These are phyloP conservation scores for Vitis riparia DNA, from an alignment of 164 flowering plant species.

Conservation along the genomic window DNA sequence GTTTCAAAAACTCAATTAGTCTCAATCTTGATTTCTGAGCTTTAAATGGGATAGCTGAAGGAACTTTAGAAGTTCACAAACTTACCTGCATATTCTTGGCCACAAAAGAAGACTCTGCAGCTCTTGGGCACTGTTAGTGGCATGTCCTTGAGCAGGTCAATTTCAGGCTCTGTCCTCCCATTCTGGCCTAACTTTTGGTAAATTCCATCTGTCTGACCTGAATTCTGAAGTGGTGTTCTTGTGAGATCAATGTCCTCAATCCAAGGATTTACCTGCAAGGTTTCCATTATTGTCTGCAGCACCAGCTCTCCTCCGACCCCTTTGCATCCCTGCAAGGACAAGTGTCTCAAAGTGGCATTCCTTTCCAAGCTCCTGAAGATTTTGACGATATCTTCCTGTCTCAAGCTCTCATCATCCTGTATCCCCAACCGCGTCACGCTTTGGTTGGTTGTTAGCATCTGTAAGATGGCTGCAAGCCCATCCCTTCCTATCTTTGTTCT, in stretches of 20 bases:
- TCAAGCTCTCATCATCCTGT: conserved; percentile 63
- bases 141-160: conserved; percentile 81
- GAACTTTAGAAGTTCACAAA: not conserved
- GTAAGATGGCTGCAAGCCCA: conserved; percentile 69
- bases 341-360: conserved; percentile 62
- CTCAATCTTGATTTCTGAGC: not conserved
- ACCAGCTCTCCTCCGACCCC: conserved; percentile 76
- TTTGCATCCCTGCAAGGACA: conserved; percentile 81
- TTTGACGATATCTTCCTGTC: conserved; percentile 58
- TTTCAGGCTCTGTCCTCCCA: conserved; percentile 51
- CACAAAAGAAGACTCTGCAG: conserved; percentile 84
- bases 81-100: conserved; percentile 88
- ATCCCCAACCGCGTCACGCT: conserved; percentile 63
- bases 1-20: not conserved
- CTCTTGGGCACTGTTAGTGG: conserved; percentile 63
- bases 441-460: conserved; percentile 71
- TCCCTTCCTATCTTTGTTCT: conserved; percentile 69
- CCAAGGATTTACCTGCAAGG: conserved; percentile 84
- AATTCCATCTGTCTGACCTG: conserved; percentile 62
- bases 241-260: conserved; percentile 81
- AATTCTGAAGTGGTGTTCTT: conserved; percentile 68
- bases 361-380: conserved; percentile 74
- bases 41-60: too few relatives aligned
- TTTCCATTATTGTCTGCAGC: conserved; percentile 68
- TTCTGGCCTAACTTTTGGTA: conserved; percentile 76